These are phyloP conservation scores for Neoconidiobolus thromboides DNA, from an alignment of 371 early-diverging fungal species.

Conservation along the genomic window DNA sequence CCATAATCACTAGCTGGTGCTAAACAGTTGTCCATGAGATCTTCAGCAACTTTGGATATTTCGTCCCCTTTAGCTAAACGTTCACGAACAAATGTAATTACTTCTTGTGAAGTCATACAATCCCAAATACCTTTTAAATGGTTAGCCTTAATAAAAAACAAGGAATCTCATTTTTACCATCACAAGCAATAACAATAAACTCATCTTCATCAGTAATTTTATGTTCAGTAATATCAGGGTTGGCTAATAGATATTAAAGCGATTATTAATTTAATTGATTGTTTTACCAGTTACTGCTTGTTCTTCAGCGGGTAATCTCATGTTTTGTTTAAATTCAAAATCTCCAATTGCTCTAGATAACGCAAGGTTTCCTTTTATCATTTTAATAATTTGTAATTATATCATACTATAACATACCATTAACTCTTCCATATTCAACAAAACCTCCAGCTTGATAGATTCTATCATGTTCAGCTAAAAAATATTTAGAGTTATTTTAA, in stretches of 20 bases:
- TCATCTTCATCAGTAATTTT: conserved; percentile 52
- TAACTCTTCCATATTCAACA: conserved; percentile 89
- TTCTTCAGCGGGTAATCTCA: conserved; percentile 48
- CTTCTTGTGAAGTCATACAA: conserved; percentile 79
- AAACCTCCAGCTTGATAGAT: conserved; percentile 81
- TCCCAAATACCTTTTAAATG: conserved; percentile 76
- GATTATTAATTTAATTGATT: conserved; percentile 3
- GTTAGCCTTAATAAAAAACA: not conserved
- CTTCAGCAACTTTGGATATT: conserved; percentile 59
- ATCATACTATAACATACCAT: conserved; percentile 32
- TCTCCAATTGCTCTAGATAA: conserved; percentile 92
- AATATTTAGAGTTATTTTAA: conserved; percentile 22
- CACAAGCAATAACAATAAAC: conserved; percentile 89
- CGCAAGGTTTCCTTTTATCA: conserved; percentile 59
- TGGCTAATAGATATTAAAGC: conserved; percentile 19
- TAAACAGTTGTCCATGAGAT: conserved; percentile 76
- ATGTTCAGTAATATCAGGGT: conserved; percentile 61
- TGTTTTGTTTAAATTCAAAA: conserved; percentile 79
- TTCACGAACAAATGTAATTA: conserved; percentile 54
- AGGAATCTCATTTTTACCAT: conserved; percentile 33
- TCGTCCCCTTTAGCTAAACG: conserved; percentile 27
- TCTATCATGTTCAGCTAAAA: conserved; percentile 46
- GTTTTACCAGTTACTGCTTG: conserved; percentile 66
- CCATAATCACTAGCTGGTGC: conserved; percentile 59
- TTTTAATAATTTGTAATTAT: conserved; percentile 18